Base-by-base conservation (phyloP, 192 early-diverging fungal genomes). In the Coemansia sp. region DNA sequence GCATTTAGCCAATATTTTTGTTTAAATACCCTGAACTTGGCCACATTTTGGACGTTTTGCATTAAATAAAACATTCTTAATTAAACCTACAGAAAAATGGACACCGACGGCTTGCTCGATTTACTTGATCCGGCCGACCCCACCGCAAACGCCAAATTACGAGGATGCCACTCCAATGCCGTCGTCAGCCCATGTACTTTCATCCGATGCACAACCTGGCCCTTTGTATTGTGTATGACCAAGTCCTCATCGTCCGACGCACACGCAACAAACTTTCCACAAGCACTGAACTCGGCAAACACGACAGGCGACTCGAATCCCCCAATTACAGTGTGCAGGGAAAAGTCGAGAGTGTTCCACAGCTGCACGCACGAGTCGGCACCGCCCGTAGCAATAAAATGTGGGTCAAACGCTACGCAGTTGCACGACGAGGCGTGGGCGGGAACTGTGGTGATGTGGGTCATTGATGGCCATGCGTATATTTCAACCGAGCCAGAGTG, bases 91-190 rank as follows among this genome's bases (percentile, higher is more conserved):
- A 69, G 41, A 25, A 77, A 71, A 21, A 77, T 68, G 0, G 69
- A 58, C 16, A 77, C 64, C 2, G 59, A 21, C 16, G 69, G 58
- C 47, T 68, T 67, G 9, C 17, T 39, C 26, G 17, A 1, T 56
- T 75, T 75, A 31, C n/a, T 48, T 0, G 69, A 63, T 4, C 61
- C 66, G 0, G 55, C 41, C 1, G 78, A 63, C n/a, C 64, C 78
- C 31, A 71, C 75, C 4, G 78, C 78, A 11, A 81, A 52, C 0
- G 66, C 66, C 59, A 75, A 39, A 45, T 81, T 81, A 19, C 72
- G 72, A 12, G 78, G 78, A 35, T 81, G 68, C 78, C 78, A 81
- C 52, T 57, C 66, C 0, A 81, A 45, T 1, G 78, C 66, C 0
- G 72, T 81, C 4, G 69, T 61, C 56, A 75, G 41, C 54, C 65